Evolutionary conservation across 75 land plant species (phyloP).

Genomic region (Pinus tabuliformis): DNA sequence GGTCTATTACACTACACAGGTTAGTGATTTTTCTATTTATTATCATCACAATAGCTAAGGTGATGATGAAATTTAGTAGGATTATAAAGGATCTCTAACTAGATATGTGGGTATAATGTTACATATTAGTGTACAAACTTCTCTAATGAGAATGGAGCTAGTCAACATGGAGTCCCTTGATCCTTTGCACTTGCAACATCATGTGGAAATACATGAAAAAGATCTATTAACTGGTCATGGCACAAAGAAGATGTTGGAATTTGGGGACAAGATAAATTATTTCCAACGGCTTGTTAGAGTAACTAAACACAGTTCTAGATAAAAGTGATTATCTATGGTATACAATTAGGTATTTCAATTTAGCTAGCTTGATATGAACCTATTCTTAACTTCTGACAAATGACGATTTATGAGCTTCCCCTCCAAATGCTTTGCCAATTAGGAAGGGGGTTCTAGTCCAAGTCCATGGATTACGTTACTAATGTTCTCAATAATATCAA

Average conservation of each 20-base stretch:
- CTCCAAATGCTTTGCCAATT: no score
- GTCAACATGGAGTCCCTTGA: neutral
- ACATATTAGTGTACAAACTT: conserved; percentile 25
- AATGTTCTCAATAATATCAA: no score
- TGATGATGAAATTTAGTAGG: neutral
- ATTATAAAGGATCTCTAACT: neutral
- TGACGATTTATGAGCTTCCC: no score
- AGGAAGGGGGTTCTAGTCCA: no score
- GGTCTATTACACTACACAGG: conserved; percentile 45
- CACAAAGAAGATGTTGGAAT: conserved; percentile 26
- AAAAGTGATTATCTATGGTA: conserved; percentile 87
- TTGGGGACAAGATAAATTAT: conserved; percentile 9
- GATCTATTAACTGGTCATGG: conserved; percentile 10
- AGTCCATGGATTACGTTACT: no score
- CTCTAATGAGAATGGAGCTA: conserved; percentile 6
- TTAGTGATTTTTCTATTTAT: conserved; percentile 10
- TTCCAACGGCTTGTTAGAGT: conserved; percentile 50
- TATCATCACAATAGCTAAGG: neutral
- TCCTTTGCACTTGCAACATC: neutral
- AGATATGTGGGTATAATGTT: neutral
- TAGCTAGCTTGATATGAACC: neutral
- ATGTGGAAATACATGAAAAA: neutral
- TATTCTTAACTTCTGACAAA: neutral
- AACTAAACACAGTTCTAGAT: conserved; percentile 55
- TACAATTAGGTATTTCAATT: conserved; percentile 55